Evolutionary conservation across 179 eudicot species (phyloP), one percentile per base, ranked within the genome.

Genomic region (Heliamphora pulchella): DNA sequence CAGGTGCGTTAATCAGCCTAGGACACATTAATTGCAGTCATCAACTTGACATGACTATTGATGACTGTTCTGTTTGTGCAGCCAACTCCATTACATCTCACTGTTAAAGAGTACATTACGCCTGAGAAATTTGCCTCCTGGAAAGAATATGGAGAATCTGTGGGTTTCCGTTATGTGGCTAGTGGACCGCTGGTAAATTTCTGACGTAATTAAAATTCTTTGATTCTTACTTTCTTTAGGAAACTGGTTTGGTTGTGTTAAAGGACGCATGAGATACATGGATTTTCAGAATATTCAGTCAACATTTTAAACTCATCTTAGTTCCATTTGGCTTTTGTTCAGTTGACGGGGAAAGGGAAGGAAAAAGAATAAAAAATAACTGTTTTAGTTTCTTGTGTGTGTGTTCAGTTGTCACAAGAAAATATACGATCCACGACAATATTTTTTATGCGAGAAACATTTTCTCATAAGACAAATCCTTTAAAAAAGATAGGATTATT

Each of bases 61-160:
- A 74, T 66, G 10, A 54, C 13, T 54, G 11, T 78, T 68, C 9
- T 39, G 14, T 80, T 74, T 71, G 31, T 83, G 90, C 95, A 95
- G 98, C 98, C 97, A 79, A 95, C 98, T 7, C 98, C 98, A 69
- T 84, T 95, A 80, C 97, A 95, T 83, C 96, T 96, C 53, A 92
- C 98, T n/a, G 98, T 96, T 11, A 96, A 96, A 87, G 99, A 94
- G 73, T 96, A 90, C 71, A 91, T 96, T 51, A 89, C 92, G 55
- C 99, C 98, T 0, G 94, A 91, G 84, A 95, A 91, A 81, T 95
- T 93, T 73, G 86, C 90, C 63, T 90, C 85, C 83, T 93, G 98
- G 98, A 93, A 93, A 84, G 97, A 93, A 64, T 91, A 90, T 74
- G 98, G 98, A 76, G 99, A 94, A 83, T 85, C 98, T 48, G 91